phyloP scores from a whole-genome alignment of 805 yeast genomes.

The Naumovozyma castellii region DNA sequence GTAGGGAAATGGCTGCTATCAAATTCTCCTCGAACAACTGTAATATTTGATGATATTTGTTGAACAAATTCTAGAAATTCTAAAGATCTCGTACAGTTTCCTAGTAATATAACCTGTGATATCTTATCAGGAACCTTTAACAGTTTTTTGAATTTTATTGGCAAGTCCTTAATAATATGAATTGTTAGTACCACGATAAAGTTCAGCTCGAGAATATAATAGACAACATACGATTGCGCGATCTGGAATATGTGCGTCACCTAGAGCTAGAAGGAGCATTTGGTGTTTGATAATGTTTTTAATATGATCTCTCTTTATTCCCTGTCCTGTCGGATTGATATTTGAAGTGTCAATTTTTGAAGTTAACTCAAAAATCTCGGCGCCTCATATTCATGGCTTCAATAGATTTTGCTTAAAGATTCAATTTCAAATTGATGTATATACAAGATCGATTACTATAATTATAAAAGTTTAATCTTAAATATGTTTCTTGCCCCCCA shows the following conservation, averaged over 20 bases:
- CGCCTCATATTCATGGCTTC: neutral
- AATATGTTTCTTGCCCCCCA: constrained; percentile 49
- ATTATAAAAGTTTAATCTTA: constrained; percentile 1
- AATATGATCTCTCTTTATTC: neutral
- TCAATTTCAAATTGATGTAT: too few species aligned
- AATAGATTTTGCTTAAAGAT: neutral
- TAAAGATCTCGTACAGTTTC: constrained; percentile 66
- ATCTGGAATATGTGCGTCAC: constrained; percentile 86
- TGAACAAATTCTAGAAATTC: constrained; percentile 56
- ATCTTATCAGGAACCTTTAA: constrained; percentile 73
- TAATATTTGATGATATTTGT: constrained; percentile 60
- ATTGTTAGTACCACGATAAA: constrained; percentile 1
- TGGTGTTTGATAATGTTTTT: neutral
- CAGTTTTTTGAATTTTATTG: constrained; percentile 55
- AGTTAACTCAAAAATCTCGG: neutral
- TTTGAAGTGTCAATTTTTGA: too few species aligned
- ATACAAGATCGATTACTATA: too few species aligned
- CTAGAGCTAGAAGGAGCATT: constrained; percentile 73
- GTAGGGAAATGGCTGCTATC: constrained; percentile 33
- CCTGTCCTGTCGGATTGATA: neutral
- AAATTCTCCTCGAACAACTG: constrained; percentile 73
- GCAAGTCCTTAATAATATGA: constrained; percentile 32
- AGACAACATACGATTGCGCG: constrained; percentile 51
- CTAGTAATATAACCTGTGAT: constrained; percentile 74
- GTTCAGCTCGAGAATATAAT: neutral